A percentile compares a stretch with the other conserved stretches of the same genome.
Evolutionary conservation across 129 eudicot genomes (phyloP).

Genomic region (Saposhnikovia divaricata): DNA sequence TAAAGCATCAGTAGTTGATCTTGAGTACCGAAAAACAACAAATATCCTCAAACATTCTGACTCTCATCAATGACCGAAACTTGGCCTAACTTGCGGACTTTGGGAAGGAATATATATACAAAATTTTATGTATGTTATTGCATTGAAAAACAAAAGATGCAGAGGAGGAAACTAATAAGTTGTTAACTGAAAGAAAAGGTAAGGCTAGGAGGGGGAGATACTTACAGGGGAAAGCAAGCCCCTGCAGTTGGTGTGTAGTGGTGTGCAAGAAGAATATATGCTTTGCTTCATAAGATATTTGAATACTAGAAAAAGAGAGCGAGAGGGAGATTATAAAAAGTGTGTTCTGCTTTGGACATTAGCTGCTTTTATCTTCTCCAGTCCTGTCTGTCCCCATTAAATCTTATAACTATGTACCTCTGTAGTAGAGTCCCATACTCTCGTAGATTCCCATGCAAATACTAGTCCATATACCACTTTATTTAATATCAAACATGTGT

Average conservation of each 20-base stretch:
- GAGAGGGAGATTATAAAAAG: conserved; percentile 18
- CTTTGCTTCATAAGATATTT: conserved; percentile 45
- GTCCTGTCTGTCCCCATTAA: conserved; percentile 28
- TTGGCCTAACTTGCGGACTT: conserved; percentile 53
- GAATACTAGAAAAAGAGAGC: conserved; percentile 6
- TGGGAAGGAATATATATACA: conserved; percentile 27
- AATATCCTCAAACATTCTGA: conserved; percentile 12
- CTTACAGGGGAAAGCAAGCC: conserved; percentile 48
- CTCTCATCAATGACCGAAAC: conserved; percentile 27
- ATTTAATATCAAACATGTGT: background rate
- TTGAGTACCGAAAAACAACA: conserved; percentile 18
- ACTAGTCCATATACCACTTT: conserved; percentile 5
- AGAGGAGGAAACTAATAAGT: conserved; percentile 22
- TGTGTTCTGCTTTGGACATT: conserved; percentile 52
- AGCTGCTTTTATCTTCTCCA: conserved; percentile 36
- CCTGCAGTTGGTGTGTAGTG: conserved; percentile 13
- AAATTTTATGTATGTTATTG: background rate
- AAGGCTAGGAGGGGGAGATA: conserved; percentile 32
- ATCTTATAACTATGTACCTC: conserved; percentile 21
- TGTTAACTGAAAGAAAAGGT: conserved; percentile 71
- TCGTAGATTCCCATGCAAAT: conserved; percentile 45
- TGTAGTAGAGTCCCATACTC: conserved; percentile 16
- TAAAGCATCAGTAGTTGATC: conserved; percentile 11
- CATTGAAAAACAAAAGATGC: conserved; percentile 15
- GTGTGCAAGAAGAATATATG: conserved; percentile 45